Percentiles rank a stretch among this genome's conserved stretches.
Conservation (phyloP, 805 yeast genomes). For the Candida railenensis region DNA sequence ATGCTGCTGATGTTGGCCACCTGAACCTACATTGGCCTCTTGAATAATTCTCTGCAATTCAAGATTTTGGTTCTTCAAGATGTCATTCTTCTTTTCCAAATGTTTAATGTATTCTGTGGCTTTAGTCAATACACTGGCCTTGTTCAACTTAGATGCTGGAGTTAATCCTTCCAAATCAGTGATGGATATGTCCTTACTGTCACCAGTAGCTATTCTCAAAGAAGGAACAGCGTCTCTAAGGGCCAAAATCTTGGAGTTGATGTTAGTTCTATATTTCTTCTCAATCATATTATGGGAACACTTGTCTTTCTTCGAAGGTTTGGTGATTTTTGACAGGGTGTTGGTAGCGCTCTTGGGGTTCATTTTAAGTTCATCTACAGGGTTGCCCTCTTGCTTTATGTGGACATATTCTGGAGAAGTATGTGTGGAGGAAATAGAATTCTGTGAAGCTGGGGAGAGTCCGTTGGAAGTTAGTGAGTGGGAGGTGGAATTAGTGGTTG, state of each 20-base stretch:
- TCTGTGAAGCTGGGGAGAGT: slow-evolving; percentile 19
- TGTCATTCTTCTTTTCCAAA: slow-evolving; percentile 59
- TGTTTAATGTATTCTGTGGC: slow-evolving; percentile 79
- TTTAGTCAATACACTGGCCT: slow-evolving; percentile 72
- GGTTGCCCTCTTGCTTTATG: slow-evolving; percentile 8
- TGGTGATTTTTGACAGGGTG: slow-evolving; percentile 26
- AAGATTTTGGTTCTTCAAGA: slow-evolving; percentile 46
- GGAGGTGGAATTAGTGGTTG: slow-evolving; percentile 13
- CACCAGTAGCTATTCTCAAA: slow-evolving; percentile 58
- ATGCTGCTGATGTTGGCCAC: slow-evolving; percentile 4
- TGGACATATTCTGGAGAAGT: slow-evolving; percentile 18
- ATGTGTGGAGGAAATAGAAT: slow-evolving; percentile 12
- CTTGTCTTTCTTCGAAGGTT: slow-evolving; percentile 54
- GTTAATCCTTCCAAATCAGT: slow-evolving; percentile 67
- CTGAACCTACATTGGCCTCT: slow-evolving; percentile 30
- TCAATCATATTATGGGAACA: slow-evolving; percentile 78
- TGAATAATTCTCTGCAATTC: slow-evolving; percentile 37
- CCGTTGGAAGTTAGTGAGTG: slow-evolving; percentile 16
- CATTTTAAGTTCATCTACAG: not conserved
- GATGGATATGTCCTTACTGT: slow-evolving; percentile 37
- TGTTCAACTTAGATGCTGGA: slow-evolving; percentile 75
- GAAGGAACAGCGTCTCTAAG: slow-evolving; percentile 79
- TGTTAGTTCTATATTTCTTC: slow-evolving; percentile 76
- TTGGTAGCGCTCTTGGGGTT: not conserved
- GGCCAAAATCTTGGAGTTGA: slow-evolving; percentile 66